Percentiles rank a stretch among this genome's conserved stretches.
Conservation (phyloP, 163 green algal species). For the Chlorella variabilis region DNA sequence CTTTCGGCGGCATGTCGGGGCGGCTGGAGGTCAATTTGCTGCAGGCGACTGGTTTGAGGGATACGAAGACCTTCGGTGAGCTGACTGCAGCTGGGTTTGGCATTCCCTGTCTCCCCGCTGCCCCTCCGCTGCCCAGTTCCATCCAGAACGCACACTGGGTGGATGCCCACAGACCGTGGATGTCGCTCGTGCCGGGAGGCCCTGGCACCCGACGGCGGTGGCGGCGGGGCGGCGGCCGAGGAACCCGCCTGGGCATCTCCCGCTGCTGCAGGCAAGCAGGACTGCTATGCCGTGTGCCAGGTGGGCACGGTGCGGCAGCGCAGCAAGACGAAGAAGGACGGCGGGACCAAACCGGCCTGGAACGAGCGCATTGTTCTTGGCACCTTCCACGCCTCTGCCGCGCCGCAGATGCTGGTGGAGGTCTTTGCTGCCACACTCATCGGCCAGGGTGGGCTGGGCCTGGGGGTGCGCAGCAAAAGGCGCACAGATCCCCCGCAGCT, state of each 20-base stretch:
- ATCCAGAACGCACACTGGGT: too few species aligned
- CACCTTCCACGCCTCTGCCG: background rate
- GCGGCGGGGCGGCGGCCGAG: too few species aligned
- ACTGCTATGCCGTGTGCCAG: background rate
- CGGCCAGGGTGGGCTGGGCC: conserved; percentile 11
- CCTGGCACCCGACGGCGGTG: too few species aligned
- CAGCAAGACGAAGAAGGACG: background rate
- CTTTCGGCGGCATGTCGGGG: too few species aligned
- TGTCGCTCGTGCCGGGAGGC: too few species aligned
- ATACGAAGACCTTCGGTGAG: background rate
- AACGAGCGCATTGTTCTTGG: conserved; percentile 28
- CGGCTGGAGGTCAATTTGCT: conserved; percentile 8
- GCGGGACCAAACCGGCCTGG: conserved; percentile 34
- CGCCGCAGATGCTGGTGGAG: conserved; percentile 13
- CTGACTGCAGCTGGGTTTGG: too few species aligned
- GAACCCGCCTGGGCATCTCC: too few species aligned
- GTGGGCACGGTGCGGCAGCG: conserved; percentile 17
- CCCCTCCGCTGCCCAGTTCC: too few species aligned
- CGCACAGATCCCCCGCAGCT: too few species aligned
- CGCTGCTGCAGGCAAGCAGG: conserved; percentile 10
- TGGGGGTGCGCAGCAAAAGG: too few species aligned
- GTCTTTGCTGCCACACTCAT: background rate
- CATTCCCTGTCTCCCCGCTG: too few species aligned
- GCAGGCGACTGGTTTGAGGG: background rate
- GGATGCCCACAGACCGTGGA: too few species aligned